Evolutionary conservation across 257 asterid species (phyloP), one percentile per base, ranked within the genome.

Genomic region (Forsythia viridissima): DNA sequence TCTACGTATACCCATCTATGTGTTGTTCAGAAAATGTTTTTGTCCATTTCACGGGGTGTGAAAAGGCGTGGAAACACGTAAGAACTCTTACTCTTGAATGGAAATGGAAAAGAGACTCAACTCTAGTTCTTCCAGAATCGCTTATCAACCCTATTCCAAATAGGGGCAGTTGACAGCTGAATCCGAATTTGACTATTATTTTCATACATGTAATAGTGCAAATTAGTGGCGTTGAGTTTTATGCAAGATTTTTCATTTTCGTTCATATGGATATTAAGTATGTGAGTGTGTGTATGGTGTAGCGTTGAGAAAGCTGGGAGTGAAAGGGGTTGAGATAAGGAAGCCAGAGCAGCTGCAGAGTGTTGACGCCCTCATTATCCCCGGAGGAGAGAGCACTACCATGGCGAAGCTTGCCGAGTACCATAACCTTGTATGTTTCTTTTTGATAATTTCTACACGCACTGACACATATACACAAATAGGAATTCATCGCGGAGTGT

Each of bases 301-400:
- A 96, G 99, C 82, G 30, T 83, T 96, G 90, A 92, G 84, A 82
- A 90, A 93, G 86, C 69, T 96, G 83, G 99, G 99, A 78, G 98
- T 92, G 89, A 90, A 89, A 80, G 98, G 94, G 34, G 87, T 93
- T 80, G 95, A 92, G 86, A 85, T 96, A 81, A 90, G 89, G 89
- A 96, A 96, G 79, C 92, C 99, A 74, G 96, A 93, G 75, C 98
- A 96, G 91, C 92, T 96, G 41, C 90, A 82, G 71, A 86, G 71
- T 80, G 89, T 96, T 63, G 75, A 75, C 79, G 93, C 93, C 24
- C 97, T 96, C 51, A 96, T 96, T 77, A 96, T 96, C 43, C 99
- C 99, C 0, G 99, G 98, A 57, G 99, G 99, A 3, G 99, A 96
- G 88, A 96, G 99, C 85, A 96, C 99, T 70, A 91, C 99, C 85